Conservation (phyloP, 345 rosid species). For the Viola odorata region DNA sequence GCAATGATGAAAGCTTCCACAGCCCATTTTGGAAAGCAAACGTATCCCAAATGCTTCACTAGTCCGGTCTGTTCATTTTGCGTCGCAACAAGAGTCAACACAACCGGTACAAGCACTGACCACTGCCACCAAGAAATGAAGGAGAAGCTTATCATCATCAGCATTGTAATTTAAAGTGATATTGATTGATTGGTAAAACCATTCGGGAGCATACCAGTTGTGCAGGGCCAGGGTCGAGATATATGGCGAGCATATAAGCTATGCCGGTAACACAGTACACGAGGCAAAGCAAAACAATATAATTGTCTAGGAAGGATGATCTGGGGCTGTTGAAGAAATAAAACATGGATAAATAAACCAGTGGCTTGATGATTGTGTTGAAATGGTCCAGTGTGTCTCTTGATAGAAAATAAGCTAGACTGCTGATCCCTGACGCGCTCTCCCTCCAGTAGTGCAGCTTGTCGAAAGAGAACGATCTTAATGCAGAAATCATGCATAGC, state of each 20-base stretch:
- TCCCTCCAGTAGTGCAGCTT: constrained; percentile 75
- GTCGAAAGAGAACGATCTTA: constrained; percentile 72
- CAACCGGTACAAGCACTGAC: constrained; percentile 81
- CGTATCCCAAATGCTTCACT: constrained; percentile 42
- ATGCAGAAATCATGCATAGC: constrained; percentile 68
- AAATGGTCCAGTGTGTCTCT: constrained; percentile 76
- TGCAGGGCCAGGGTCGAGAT: constrained; percentile 61
- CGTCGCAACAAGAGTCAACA: constrained; percentile 63
- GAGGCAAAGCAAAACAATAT: constrained; percentile 55
- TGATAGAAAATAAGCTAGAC: constrained; percentile 73
- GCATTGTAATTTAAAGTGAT: background rate
- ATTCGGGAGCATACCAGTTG: constrained; percentile 52
- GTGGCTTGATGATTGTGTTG: constrained; percentile 62
- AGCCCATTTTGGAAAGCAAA: constrained; percentile 82
- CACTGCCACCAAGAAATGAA: constrained; percentile 38
- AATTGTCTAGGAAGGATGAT: constrained; percentile 69
- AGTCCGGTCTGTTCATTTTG: constrained; percentile 45
- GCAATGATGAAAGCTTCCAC: constrained; percentile 73
- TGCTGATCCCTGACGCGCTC: constrained; percentile 71
- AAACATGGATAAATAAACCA: constrained; percentile 81
- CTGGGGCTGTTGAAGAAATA: constrained; percentile 91
- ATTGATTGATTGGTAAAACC: background rate
- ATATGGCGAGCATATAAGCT: constrained; percentile 74
- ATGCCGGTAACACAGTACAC: constrained; percentile 87
- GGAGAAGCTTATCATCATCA: constrained; percentile 6